Evolutionary conservation across 2,329 filamentous ascomycete genomes (phyloP).

Genomic region (Monilinia fructicola): DNA sequence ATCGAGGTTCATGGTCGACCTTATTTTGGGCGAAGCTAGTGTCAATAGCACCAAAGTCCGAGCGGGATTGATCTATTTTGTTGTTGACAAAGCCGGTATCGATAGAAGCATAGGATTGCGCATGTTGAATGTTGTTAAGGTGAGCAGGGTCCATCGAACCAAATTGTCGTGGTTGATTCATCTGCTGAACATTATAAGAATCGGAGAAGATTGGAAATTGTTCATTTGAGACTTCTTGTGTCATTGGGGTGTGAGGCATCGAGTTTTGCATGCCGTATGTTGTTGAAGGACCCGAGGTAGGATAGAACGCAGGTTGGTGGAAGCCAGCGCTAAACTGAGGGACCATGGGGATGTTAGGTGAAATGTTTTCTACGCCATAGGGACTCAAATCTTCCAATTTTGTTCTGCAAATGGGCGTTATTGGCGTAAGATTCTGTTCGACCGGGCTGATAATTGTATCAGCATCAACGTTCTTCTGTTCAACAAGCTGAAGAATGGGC

Average conservation of each 20-base stretch:
- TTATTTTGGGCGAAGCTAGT: conserved; percentile 30
- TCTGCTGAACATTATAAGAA: conserved; percentile 28
- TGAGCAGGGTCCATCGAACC: conserved; percentile 26
- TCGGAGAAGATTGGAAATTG: conserved; percentile 31
- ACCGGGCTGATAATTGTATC: conserved; percentile 69
- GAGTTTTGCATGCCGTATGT: conserved; percentile 30
- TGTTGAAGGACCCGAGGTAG: conserved; percentile 25
- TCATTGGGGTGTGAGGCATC: conserved; percentile 28
- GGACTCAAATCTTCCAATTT: conserved; percentile 37
- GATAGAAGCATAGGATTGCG: conserved; percentile 28
- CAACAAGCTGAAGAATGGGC: conserved; percentile 67
- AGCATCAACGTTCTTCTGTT: conserved; percentile 51
- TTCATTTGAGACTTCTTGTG: conserved; percentile 27
- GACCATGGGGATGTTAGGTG: conserved; percentile 32
- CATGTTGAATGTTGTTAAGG: conserved; percentile 28
- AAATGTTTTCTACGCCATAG: conserved; percentile 34
- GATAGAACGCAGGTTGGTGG: conserved; percentile 30
- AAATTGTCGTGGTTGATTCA: conserved; percentile 31
- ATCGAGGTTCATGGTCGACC: conserved; percentile 29
- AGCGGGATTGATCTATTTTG: conserved; percentile 30
- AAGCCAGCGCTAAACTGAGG: conserved; percentile 32
- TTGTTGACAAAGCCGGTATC: conserved; percentile 29
- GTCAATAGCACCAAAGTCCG: conserved; percentile 28
- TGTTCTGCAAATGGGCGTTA: conserved; percentile 33
- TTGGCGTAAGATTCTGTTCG: conserved; percentile 44